A percentile compares a stretch with the other conserved stretches of the same genome.
Conservation (phyloP, 2,329 filamentous ascomycete species). For the Penicillium sp. region DNA sequence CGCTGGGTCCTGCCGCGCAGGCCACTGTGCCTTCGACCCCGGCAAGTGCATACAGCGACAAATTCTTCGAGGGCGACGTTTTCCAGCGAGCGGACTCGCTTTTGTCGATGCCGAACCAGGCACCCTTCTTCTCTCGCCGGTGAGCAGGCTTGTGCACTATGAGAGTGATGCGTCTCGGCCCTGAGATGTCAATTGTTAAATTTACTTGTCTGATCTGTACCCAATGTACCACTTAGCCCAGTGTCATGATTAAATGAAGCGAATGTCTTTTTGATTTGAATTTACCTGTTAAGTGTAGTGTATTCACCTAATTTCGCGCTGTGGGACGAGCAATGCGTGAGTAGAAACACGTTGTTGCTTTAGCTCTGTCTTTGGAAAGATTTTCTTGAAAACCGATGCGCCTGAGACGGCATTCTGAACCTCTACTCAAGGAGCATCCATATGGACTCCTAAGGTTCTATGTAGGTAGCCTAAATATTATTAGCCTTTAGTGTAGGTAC, state of each 20-base stretch:
- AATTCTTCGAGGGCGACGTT: slow-evolving; percentile 52
- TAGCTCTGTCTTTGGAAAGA: no score
- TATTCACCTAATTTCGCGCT: no score
- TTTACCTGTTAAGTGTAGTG: no score
- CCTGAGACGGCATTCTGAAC: no score
- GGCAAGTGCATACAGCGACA: slow-evolving; percentile 50
- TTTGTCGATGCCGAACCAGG: slow-evolving; percentile 46
- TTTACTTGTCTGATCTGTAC: neutral
- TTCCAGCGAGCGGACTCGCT: slow-evolving; percentile 53
- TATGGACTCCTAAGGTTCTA: no score
- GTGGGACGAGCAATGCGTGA: no score
- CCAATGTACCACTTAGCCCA: neutral
- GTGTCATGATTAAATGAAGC: slow-evolving; percentile 4
- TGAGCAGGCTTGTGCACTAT: slow-evolving; percentile 19
- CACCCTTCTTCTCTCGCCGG: slow-evolving; percentile 44
- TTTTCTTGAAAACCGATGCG: no score
- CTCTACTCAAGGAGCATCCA: no score
- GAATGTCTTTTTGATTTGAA: neutral
- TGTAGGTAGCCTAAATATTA: no score
- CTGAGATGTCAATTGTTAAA: neutral
- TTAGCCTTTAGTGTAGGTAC: no score
- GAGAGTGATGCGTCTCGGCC: no score
- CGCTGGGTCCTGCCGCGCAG: slow-evolving; percentile 84
- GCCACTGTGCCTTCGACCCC: slow-evolving; percentile 74
- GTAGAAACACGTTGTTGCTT: no score